phyloP scores from a whole-genome alignment of 768 basidiomycete genomes.

The Kwoniella heveanensis region DNA sequence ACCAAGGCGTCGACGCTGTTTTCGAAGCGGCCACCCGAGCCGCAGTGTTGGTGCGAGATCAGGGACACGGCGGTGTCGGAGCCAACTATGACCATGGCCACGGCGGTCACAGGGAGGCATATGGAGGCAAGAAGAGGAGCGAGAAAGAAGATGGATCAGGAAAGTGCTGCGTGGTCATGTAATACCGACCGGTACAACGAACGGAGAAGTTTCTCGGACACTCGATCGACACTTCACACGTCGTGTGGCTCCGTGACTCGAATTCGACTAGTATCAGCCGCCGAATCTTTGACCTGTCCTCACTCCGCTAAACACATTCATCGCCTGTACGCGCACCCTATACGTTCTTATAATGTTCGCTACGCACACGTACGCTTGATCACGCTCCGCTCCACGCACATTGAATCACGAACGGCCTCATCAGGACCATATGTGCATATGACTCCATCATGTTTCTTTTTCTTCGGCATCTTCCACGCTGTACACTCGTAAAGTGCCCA shows the following conservation, averaged over 20 bases:
- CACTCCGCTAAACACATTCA: too few relatives aligned
- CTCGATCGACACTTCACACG: too few relatives aligned
- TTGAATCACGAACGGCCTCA: background rate
- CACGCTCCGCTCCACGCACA: background rate
- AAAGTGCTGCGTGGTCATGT: constrained; percentile 32
- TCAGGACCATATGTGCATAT: background rate
- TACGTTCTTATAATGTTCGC: background rate
- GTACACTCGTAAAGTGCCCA: too few relatives aligned
- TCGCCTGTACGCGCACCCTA: background rate
- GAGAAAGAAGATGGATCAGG: constrained; percentile 17
- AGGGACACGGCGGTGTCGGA: constrained; percentile 52
- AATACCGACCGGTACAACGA: constrained; percentile 3
- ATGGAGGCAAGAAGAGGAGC: constrained; percentile 29
- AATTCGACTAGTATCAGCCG: too few relatives aligned
- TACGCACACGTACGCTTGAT: background rate
- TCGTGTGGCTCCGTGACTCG: too few relatives aligned
- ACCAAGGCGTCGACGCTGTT: constrained; percentile 71
- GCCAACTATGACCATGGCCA: constrained; percentile 34
- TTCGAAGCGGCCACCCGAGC: constrained; percentile 96
- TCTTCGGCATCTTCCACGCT: background rate
- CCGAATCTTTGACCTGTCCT: too few relatives aligned
- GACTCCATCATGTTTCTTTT: background rate
- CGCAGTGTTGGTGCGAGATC: constrained; percentile 90
- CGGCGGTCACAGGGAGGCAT: constrained; percentile 28
- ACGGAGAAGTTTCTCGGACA: too few relatives aligned